Percentiles rank a stretch among this genome's conserved stretches.
phyloP scores from a whole-genome alignment of 352 stramenopile species.

The Phytophthora europaea region DNA sequence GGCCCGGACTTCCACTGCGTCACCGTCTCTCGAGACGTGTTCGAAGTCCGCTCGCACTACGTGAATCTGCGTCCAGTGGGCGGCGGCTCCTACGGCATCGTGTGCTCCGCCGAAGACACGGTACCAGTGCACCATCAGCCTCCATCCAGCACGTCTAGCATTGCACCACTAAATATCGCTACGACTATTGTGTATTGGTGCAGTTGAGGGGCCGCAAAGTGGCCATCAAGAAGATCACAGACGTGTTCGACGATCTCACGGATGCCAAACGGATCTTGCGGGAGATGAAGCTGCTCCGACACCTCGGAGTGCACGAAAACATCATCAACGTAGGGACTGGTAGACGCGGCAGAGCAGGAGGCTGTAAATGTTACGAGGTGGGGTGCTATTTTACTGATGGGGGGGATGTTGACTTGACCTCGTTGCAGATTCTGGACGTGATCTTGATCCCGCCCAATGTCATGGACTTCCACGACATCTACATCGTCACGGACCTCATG shows the following conservation, averaged over 20 bases:
- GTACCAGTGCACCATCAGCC: conserved; percentile 36
- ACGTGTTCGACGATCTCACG: conserved; percentile 93
- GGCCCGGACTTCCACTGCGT: conserved; percentile 86
- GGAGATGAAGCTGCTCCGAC: conserved; percentile 94
- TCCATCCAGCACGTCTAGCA: neutral
- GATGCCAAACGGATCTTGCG: conserved; percentile 94
- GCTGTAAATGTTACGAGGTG: neutral
- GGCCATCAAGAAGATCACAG: conserved; percentile 94
- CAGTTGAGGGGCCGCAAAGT: conserved; percentile 88
- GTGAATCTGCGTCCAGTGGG: conserved; percentile 82
- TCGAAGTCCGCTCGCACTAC: conserved; percentile 87
- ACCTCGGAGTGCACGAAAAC: conserved; percentile 93
- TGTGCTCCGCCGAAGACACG: conserved; percentile 93
- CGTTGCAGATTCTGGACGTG: conserved; percentile 81
- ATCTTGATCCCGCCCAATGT: conserved; percentile 85
- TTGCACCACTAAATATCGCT: neutral
- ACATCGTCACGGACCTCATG: conserved; percentile 94
- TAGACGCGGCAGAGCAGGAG: neutral
- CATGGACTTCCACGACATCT: conserved; percentile 92
- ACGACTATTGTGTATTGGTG: neutral
- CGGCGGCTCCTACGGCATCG: conserved; percentile 93
- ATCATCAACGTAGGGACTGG: conserved; percentile 81
- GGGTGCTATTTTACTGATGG: neutral
- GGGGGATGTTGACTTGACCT: neutral
- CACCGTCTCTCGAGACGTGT: conserved; percentile 83